A percentile compares a stretch with the other conserved stretches of the same genome.
Conservation (phyloP, 129 eudicot genomes). For the Flaveria bidentis region DNA sequence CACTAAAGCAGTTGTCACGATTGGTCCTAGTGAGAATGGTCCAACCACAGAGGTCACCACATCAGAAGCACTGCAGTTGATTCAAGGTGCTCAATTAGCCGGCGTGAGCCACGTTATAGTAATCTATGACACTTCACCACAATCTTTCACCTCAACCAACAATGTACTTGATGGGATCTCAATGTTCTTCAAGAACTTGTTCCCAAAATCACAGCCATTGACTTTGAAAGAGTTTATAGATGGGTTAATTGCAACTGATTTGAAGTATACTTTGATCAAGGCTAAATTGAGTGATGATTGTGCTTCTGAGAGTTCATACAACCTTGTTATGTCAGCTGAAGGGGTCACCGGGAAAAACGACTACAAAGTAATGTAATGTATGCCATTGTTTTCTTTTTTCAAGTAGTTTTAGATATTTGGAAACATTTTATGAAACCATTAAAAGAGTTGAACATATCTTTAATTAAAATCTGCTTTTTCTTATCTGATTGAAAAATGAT, state of each 20-base stretch:
- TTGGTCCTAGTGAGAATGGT: conserved; percentile 70
- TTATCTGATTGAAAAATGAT: conserved; percentile 12
- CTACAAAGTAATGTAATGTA: conserved; percentile 99
- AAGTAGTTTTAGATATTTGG: conserved; percentile 22
- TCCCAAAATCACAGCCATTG: conserved; percentile 61
- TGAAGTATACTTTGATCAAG: conserved; percentile 77
- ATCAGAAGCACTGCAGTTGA: conserved; percentile 66
- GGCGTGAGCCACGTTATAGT: conserved; percentile 76
- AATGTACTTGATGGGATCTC: conserved; percentile 78
- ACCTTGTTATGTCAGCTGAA: conserved; percentile 79
- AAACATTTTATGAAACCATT: not conserved
- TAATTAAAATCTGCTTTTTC: not conserved
- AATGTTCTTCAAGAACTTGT: conserved; percentile 72
- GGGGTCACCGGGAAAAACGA: conserved; percentile 67
- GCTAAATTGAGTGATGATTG: conserved; percentile 65
- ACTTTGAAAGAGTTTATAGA: conserved; percentile 67
- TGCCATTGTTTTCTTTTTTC: conserved; percentile 47
- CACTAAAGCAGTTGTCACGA: conserved; percentile 82
- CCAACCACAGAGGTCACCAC: conserved; percentile 58
- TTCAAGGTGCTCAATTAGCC: conserved; percentile 83
- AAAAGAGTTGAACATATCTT: conserved; percentile 3
- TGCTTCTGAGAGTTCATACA: conserved; percentile 69
- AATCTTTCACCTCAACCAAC: conserved; percentile 51
- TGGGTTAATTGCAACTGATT: conserved; percentile 62
- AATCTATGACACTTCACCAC: conserved; percentile 58